Evolutionary conservation across 1,284 basidiomycete species (phyloP), one percentile per base, ranked within the genome.

Genomic region (Peniophora sp.): DNA sequence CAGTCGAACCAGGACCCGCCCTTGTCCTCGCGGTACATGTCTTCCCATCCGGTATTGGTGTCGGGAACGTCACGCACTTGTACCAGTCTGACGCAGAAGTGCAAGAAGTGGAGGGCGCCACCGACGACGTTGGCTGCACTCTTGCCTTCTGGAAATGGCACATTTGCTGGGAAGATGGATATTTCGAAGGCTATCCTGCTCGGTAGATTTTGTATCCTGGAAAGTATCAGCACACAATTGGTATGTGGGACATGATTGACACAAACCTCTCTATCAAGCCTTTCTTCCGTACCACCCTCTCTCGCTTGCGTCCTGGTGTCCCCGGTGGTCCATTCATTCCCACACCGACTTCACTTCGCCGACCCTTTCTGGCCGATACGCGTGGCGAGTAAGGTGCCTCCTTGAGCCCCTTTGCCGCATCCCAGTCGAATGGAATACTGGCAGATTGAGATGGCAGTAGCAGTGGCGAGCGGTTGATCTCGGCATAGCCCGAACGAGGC

Each of bases 371-470:
- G 66, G 66, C 60, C 72, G 80, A 47, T 55, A 67, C 72, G 2
- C 72, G 55, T 3, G 84, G 84, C 0, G 78, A 80, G 68, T 85
- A 90, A 1, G 87, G 88, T 15, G 85, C 78, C 5, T 85, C 80
- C 54, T 74, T 73, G 49, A 75, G 72, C 1, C 77, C 73, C 18
- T 81, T 72, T 9, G 80, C 88, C 0, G 88, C 88, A 39, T 86
- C 83, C 88, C 88, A 91, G 68, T 91, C 88, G 60, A 91, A 89
- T 0, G 86, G 83, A 10, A 74, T 66, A 11, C 83, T 82, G 0
- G 83, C 82, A 12, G 85, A 87, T 41, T 83, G 72, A 1, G 86
- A 89, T 1, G 84, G 79, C 0, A 80, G 79, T 1, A 74, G 66
- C 47, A 74, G 80, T 3, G 74, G 85, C 24, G 74, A 86, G 54